These are phyloP conservation scores for Fusarium caatingaense DNA, from an alignment of 2,329 filamentous ascomycete genomes.

Conservation along the genomic window DNA sequence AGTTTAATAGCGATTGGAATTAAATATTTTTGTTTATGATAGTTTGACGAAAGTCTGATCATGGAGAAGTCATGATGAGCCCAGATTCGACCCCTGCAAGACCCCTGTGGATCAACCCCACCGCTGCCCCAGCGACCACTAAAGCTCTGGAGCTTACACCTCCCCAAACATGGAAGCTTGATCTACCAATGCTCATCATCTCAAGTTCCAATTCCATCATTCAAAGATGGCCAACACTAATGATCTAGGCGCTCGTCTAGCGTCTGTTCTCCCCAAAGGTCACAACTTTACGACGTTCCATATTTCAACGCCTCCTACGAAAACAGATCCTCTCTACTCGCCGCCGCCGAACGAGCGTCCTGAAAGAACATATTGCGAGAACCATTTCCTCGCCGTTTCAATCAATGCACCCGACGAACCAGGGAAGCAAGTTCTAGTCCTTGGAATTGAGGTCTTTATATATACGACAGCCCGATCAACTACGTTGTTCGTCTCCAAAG, in stretches of 20 bases:
- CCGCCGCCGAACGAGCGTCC: constrained; percentile 77
- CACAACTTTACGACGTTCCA: constrained; percentile 79
- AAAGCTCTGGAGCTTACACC: constrained; percentile 16
- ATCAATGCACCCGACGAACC: constrained; percentile 50
- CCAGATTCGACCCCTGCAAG: constrained; percentile 7
- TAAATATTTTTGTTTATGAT: background rate
- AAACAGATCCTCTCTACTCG: constrained; percentile 80
- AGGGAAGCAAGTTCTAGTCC: constrained; percentile 71
- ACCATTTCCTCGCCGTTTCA: constrained; percentile 75
- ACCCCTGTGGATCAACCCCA: constrained; percentile 20
- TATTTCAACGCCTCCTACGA: constrained; percentile 84
- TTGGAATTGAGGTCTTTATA: constrained; percentile 88
- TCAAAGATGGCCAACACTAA: constrained; percentile 27
- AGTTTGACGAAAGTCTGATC: background rate
- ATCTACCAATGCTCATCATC: constrained; percentile 8
- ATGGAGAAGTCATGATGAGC: background rate
- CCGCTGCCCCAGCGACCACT: constrained; percentile 34
- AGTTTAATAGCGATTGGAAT: constrained; percentile 4
- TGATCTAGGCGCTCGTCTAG: constrained; percentile 50
- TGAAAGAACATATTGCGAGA: constrained; percentile 87
- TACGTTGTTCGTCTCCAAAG: constrained; percentile 95
- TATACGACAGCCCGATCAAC: constrained; percentile 85
- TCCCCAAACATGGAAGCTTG: background rate
- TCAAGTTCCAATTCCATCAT: constrained; percentile 1
- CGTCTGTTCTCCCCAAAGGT: constrained; percentile 64